These are phyloP conservation scores for Cercospora sp. DNA, from an alignment of 2,329 filamentous ascomycete species.

Conservation along the genomic window DNA sequence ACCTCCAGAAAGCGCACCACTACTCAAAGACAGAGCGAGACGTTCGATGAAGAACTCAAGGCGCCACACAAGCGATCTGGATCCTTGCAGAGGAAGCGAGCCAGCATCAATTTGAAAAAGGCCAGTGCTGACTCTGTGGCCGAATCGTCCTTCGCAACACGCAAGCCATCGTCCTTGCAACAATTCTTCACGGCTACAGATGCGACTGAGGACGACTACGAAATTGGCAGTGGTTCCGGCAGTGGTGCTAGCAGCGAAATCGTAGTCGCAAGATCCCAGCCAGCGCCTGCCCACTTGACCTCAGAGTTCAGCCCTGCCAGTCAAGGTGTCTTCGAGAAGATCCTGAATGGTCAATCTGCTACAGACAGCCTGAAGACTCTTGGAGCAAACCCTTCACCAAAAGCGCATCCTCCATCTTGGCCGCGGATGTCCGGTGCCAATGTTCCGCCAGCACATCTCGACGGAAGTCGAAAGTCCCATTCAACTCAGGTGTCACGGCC, in stretches of 20 bases:
- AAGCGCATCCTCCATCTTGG: background rate
- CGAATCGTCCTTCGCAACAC: background rate
- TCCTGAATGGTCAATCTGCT: background rate
- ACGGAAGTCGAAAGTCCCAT: background rate
- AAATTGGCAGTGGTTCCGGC: background rate
- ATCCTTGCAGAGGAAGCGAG: constrained; percentile 4
- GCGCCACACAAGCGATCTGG: background rate
- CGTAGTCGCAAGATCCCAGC: background rate
- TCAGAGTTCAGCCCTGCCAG: constrained; percentile 4
- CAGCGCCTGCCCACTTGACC: background rate
- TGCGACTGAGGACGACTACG: background rate
- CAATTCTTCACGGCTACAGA: background rate
- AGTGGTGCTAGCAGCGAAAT: constrained; percentile 1
- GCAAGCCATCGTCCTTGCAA: constrained; percentile 4
- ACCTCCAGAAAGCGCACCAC: constrained; percentile 6
- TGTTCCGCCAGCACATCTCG: background rate
- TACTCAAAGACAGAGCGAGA: constrained; percentile 4
- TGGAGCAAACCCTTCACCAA: background rate
- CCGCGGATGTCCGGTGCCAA: background rate
- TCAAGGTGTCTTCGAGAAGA: background rate
- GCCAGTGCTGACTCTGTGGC: background rate
- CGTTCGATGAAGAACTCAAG: background rate
- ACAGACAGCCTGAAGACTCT: background rate
- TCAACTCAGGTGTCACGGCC: background rate
- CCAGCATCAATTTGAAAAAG: constrained; percentile 6